Base-by-base conservation (phyloP, 495 filamentous ascomycete genomes). In the Parathielavia appendiculata region DNA sequence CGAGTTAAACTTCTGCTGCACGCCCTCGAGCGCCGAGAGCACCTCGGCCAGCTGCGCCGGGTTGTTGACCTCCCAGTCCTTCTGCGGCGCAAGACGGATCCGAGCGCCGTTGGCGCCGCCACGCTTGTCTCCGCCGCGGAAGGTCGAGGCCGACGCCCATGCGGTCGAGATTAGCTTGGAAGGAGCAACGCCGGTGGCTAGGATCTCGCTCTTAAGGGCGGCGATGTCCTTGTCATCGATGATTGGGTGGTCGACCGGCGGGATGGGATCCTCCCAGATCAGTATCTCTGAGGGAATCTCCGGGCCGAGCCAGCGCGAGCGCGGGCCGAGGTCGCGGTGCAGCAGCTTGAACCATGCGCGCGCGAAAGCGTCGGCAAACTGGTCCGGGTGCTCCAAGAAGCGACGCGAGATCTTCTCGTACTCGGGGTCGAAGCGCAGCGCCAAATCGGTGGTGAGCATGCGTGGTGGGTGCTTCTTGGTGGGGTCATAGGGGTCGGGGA, bases 301-400 rank as follows among this genome's bases (percentile, higher is more conserved):
- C 30, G 86, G 86, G 48, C 86, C 86, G 56, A 87, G 65, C 74
- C 83, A 89, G 67, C 83, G 83, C 36, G 76, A 63, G 19, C 83
- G 79, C 16, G 86, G 86, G 16, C 86, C 86, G 73, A 89, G 77
- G 67, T 89, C 86, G 71, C 86, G 84, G 74, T 89, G 86, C 38
- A 85, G 74, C 53, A 89, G 78, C 81, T 89, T 89, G 80, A 89
- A 89, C 86, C 86, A 89, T 51, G 86, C 86, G 48, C 81, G 80
- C 45, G 79, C 73, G 63, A 88, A 89, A 6, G 75, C 84, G 58
- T 87, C 82, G 49, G 77, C 77, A 51, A 88, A 78, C 75, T 86
- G 70, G 59, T 84, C 82, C 1, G 83, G 83, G 69, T 89, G 69
- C 58, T 77, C 79, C 40, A 85, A 75, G 78, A 82, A 88, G 59